Percentiles rank a stretch among this genome's conserved stretches.
phyloP scores from a whole-genome alignment of 345 rosid genomes.

The Xanthoceras sorbifolium region DNA sequence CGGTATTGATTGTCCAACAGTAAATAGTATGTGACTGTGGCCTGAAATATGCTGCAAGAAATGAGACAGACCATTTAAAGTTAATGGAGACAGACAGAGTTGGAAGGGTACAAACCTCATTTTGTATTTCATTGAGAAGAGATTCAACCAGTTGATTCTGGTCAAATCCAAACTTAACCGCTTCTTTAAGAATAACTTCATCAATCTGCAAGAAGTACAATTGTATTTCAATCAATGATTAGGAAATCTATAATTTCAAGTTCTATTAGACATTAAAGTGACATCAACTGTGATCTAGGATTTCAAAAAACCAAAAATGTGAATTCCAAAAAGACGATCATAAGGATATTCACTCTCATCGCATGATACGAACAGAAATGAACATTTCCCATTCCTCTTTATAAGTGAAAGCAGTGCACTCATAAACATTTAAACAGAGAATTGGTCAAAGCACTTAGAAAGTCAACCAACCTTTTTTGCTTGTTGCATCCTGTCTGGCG shows the following conservation, averaged over 20 bases:
- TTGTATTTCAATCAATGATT: not conserved
- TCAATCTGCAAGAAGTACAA: conserved; percentile 62
- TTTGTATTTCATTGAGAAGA: conserved; percentile 70
- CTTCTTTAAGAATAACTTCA: conserved; percentile 80
- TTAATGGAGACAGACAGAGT: conserved; percentile 11
- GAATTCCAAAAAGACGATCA: no score
- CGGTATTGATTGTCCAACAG: conserved; percentile 74
- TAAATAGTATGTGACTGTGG: conserved; percentile 85
- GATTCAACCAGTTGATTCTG: conserved; percentile 69
- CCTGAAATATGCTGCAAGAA: conserved; percentile 53
- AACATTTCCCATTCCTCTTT: not conserved
- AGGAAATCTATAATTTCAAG: not conserved
- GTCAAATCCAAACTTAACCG: conserved; percentile 70
- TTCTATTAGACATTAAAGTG: not conserved
- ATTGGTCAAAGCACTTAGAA: not conserved
- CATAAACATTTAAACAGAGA: not conserved
- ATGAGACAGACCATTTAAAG: conserved; percentile 14
- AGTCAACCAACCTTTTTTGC: conserved; percentile 62
- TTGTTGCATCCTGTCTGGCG: conserved; percentile 72
- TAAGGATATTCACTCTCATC: no score
- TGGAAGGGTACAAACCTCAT: conserved; percentile 54
- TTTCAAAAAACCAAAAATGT: no score
- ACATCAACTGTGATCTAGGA: no score
- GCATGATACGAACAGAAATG: not conserved
- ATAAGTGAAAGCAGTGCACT: not conserved